These are phyloP conservation scores for Trichoderma brevicompactum DNA, from an alignment of 2,329 filamentous ascomycete genomes.

Conservation along the genomic window DNA sequence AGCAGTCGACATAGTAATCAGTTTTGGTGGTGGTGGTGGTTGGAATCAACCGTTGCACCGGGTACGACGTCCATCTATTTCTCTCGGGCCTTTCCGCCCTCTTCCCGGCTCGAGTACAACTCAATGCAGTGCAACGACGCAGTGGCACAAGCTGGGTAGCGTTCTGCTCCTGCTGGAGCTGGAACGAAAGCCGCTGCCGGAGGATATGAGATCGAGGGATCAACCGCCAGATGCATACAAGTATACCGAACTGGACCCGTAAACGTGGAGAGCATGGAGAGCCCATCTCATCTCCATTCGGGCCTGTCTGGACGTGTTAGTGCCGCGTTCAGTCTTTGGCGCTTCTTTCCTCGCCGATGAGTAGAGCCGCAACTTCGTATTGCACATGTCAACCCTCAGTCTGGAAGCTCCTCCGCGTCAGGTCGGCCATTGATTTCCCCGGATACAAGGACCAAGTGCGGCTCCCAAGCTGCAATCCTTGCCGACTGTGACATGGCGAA, in stretches of 20 bases:
- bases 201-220: constrained; percentile 15
- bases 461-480: constrained; percentile 15
- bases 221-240: neutral
- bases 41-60: neutral
- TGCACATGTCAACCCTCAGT: neutral
- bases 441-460: neutral
- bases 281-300: neutral
- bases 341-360: neutral
- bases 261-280: constrained; percentile 11
- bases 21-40: neutral
- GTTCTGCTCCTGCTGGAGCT: neutral
- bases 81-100: constrained; percentile 10
- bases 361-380: neutral
- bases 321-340: neutral
- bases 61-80: neutral
- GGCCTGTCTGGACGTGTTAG: neutral
- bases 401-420: constrained; percentile 13
- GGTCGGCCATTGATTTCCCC: constrained; percentile 8
- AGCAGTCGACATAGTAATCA: neutral
- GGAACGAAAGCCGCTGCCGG: neutral
- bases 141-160: constrained; percentile 8
- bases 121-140: constrained; percentile 23
- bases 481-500: neutral
- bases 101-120: constrained; percentile 10
- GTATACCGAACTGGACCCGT: neutral